Conservation (phyloP, 164 flowering plant genomes). For the Stephania yunnanensis region DNA sequence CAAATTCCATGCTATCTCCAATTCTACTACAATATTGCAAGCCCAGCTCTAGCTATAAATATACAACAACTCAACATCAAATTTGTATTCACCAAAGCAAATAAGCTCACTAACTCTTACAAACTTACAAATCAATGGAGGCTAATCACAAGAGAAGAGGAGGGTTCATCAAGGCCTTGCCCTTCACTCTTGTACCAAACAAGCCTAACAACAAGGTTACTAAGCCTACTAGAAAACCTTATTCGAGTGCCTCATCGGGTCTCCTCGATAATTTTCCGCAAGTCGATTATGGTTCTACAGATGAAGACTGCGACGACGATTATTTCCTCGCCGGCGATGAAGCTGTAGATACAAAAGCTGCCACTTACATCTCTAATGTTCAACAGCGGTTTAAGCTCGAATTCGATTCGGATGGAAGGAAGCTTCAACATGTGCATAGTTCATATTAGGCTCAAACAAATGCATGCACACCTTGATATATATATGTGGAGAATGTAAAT, state of each 20-base stretch:
- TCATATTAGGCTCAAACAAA: not conserved
- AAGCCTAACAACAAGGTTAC: slow-evolving; percentile 15
- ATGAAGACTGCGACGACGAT: not conserved
- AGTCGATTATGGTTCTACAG: not conserved
- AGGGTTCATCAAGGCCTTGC: slow-evolving; percentile 22
- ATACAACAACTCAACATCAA: not conserved
- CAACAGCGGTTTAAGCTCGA: slow-evolving; percentile 60
- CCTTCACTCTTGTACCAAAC: not conserved
- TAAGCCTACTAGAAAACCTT: slow-evolving; percentile 20
- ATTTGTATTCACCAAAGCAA: not conserved
- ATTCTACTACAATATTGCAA: not conserved
- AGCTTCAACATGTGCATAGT: slow-evolving; percentile 8
- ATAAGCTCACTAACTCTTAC: not conserved
- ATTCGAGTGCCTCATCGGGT: slow-evolving; percentile 3
- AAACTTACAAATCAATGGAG: slow-evolving; percentile 21
- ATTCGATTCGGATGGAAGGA: slow-evolving; percentile 11
- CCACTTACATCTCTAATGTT: slow-evolving; percentile 48
- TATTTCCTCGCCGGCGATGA: slow-evolving; percentile 14
- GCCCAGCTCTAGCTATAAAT: not conserved
- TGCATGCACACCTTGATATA: not conserved
- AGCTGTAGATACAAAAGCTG: slow-evolving; percentile 44
- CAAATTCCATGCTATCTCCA: slow-evolving; percentile 2
- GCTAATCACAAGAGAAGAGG: slow-evolving; percentile 33
- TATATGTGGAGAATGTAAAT: not conserved
- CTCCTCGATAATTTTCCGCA: not conserved